phyloP scores from a whole-genome alignment of 495 filamentous ascomycete genomes.

The Hypoxylon fragiforme region DNA sequence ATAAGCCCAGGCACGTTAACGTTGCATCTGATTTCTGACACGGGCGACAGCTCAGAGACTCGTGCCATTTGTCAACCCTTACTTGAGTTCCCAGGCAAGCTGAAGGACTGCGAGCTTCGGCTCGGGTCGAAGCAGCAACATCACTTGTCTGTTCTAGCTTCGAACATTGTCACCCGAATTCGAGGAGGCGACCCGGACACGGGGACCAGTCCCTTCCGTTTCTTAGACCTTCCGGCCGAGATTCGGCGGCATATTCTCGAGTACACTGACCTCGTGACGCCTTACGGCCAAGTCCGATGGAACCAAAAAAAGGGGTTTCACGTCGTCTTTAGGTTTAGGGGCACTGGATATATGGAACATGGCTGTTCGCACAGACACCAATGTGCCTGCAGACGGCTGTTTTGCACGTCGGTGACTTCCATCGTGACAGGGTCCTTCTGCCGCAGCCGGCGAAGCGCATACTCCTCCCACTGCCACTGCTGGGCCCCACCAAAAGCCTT shows the following conservation, averaged over 20 bases:
- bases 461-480: slow-evolving; percentile 9
- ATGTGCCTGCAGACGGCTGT: slow-evolving; percentile 1
- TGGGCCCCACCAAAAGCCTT: neutral
- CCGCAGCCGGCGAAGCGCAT: neutral
- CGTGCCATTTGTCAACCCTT: neutral
- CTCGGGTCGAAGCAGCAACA: neutral
- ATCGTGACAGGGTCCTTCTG: neutral
- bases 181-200: neutral
- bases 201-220: neutral
- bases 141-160: neutral
- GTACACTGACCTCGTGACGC: slow-evolving; percentile 7
- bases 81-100: neutral
- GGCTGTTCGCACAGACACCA: too few relatives aligned
- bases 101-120: slow-evolving; percentile 3
- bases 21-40: neutral
- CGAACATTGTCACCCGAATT: neutral
- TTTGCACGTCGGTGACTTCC: neutral
- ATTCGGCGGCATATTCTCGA: slow-evolving; percentile 4
- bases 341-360: neutral
- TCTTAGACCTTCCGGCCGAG: slow-evolving; percentile 5
- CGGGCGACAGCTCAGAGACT: neutral
- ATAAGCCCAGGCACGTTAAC: neutral
- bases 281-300: slow-evolving; percentile 2
- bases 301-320: neutral
- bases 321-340: too few relatives aligned